Base-by-base conservation (phyloP, 495 filamentous ascomycete species). In the Neurospora sp. region DNA sequence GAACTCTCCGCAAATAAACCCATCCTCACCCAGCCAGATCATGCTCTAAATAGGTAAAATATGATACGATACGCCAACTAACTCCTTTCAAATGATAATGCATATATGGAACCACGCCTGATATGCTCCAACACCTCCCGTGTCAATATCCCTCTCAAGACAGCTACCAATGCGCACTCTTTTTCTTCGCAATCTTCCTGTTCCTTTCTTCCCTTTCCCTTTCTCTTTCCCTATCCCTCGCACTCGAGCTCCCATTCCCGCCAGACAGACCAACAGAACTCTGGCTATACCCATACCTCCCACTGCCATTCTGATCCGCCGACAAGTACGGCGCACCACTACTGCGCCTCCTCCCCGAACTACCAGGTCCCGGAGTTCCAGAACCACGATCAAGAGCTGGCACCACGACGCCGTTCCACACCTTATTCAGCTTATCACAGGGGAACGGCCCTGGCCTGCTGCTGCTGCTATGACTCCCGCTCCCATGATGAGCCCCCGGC, bases 141-240 rank as follows among this genome's bases (percentile, higher is more conserved):
- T 35, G 14, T 39, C 39, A 71, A 45, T 5, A 27, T n/a, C 71
- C 38, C 41, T 31, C 35, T 35, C n/a, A 44, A n/a, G 9, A 44
- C 38, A 18, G 22, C 47, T 75, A 82, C 79, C 82, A 84, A 71
- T 77, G 77, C 77, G 82, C 80, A 74, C 83, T 84, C 75, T 79
- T 78, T 78, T 85, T 86, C 81, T 83, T 86, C 74, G 81, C 73
- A 68, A 85, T 72, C 77, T 77, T 53, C 45, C 20, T 80, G 40
- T 71, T 77, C 77, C 73, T 76, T 42, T 78, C 72, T 40, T 82
- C 80, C 70, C 82, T 79, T 10, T 71, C 70, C 73, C 71, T 61
- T 65, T 72, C 71, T 74, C 71, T 68, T 37, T 79, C 73, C 37
- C 77, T 75, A 39, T 78, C 73, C 27, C 76, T 75, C 38, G 74